Percentiles rank a stretch among this genome's conserved stretches.
Evolutionary conservation across 805 yeast species (phyloP).

Genomic region (Torulaspora delbrueckii): DNA sequence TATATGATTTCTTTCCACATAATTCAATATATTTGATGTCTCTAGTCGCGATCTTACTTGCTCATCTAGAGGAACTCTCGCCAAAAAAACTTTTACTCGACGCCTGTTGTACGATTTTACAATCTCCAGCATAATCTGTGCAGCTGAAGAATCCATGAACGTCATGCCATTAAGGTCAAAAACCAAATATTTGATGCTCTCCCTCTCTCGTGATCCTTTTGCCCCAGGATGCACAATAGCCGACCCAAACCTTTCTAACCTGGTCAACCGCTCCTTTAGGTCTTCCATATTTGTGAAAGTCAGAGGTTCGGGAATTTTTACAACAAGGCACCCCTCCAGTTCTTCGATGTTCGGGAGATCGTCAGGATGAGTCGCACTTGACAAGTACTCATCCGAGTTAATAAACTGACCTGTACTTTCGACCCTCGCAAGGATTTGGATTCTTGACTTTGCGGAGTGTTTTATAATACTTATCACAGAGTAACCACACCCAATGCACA

Average conservation of each 20-base stretch:
- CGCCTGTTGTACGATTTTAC: conserved; percentile 50
- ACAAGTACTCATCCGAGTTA: conserved; percentile 62
- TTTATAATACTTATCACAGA: conserved; percentile 74
- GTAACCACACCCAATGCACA: conserved; percentile 77
- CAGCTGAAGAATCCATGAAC: conserved; percentile 72
- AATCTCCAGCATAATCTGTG: conserved; percentile 63
- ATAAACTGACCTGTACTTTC: conserved; percentile 58
- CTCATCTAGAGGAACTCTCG: conserved; percentile 50
- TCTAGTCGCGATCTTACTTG: conserved; percentile 47
- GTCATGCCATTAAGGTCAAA: conserved; percentile 83
- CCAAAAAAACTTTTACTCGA: conserved; percentile 53
- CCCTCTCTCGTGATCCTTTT: conserved; percentile 44
- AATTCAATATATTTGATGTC: conserved; percentile 50
- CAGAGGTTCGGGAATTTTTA: conserved; percentile 81
- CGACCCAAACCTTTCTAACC: conserved; percentile 76
- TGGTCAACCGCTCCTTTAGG: conserved; percentile 55
- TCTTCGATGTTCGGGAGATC: conserved; percentile 35
- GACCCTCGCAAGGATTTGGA: conserved; percentile 72
- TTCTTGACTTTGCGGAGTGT: conserved; percentile 75
- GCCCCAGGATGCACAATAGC: conserved; percentile 70
- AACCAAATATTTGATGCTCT: conserved; percentile 52
- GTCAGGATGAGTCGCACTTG: conserved; percentile 24
- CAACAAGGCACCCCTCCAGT: conserved; percentile 68
- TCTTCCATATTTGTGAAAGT: conserved; percentile 84
- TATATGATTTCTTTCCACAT: conserved; percentile 31